phyloP scores from a whole-genome alignment of 257 asterid genomes.

The Solanum megistacrolobum region DNA sequence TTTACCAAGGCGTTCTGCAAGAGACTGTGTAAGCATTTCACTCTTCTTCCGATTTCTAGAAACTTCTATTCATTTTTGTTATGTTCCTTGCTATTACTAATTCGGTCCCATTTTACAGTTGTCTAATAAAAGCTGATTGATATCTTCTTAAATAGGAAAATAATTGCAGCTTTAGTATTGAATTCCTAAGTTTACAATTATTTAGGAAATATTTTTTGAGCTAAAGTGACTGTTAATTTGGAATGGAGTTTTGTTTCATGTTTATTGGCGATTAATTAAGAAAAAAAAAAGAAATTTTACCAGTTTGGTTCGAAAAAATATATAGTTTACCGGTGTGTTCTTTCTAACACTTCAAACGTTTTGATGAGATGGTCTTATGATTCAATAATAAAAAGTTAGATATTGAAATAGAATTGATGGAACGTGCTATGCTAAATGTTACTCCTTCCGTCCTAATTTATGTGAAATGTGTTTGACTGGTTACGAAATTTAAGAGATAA shows the following conservation, averaged over 20 bases:
- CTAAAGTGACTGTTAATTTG: not conserved
- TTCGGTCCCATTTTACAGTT: not conserved
- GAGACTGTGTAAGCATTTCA: slow-evolving; percentile 53
- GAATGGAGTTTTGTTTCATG: not conserved
- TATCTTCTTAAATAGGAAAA: not conserved
- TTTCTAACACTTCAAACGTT: not conserved
- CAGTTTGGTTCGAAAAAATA: not conserved
- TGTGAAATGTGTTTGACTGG: not conserved
- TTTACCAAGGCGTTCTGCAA: slow-evolving; percentile 91
- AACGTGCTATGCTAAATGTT: not conserved
- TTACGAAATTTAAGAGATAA: not conserved
- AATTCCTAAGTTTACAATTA: not conserved
- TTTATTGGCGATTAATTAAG: not conserved
- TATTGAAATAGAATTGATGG: not conserved
- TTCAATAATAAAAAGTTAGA: not conserved
- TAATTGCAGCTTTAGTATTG: not conserved
- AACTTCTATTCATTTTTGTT: not conserved
- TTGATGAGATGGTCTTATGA: not conserved
- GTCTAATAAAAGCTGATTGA: not conserved
- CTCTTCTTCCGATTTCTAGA: not conserved
- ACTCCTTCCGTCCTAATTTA: not conserved
- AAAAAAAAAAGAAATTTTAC: not conserved
- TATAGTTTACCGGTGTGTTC: not conserved
- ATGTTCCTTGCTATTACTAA: too few species aligned
- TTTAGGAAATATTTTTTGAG: not conserved